phyloP scores from a whole-genome alignment of 805 yeast genomes.

The Cyberlindnera amylophila region DNA sequence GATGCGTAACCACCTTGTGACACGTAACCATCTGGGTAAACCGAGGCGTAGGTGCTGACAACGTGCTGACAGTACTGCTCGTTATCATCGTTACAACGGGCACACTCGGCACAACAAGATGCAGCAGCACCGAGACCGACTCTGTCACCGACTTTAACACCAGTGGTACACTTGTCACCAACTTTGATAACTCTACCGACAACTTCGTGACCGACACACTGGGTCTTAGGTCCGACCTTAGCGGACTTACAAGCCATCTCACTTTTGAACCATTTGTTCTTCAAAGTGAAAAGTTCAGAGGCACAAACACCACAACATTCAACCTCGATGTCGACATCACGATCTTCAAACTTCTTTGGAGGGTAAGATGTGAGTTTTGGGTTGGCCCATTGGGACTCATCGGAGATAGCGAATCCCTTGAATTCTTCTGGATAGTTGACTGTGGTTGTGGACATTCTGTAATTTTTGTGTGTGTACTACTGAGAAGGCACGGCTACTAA shows the following conservation, averaged over 20 bases:
- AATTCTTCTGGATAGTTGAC: conserved; percentile 50
- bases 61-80: conserved; percentile 52
- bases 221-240: conserved; percentile 32
- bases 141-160: conserved; percentile 61
- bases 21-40: conserved; percentile 42
- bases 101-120: conserved; percentile 57
- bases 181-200: conserved; percentile 55
- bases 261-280: conserved; percentile 45
- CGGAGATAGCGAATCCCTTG: conserved; percentile 54
- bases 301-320: conserved; percentile 69
- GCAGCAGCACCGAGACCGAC: conserved; percentile 80
- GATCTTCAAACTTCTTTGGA: conserved; percentile 42
- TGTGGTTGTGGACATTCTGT: not conserved
- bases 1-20: conserved; percentile 71
- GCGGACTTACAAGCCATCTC: conserved; percentile 22
- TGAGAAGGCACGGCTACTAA: no score
- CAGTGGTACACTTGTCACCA: conserved; percentile 50
- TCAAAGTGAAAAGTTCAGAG: conserved; percentile 50
- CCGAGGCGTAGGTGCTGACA: conserved; percentile 49
- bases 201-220: conserved; percentile 67
- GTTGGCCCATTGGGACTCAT: conserved; percentile 49
- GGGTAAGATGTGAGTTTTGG: conserved; percentile 48
- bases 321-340: conserved; percentile 53
- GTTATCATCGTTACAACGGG: conserved; percentile 50
- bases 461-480: not conserved